Conservation (phyloP, 805 yeast species). For the Schwanniomyces vanrijiae region DNA sequence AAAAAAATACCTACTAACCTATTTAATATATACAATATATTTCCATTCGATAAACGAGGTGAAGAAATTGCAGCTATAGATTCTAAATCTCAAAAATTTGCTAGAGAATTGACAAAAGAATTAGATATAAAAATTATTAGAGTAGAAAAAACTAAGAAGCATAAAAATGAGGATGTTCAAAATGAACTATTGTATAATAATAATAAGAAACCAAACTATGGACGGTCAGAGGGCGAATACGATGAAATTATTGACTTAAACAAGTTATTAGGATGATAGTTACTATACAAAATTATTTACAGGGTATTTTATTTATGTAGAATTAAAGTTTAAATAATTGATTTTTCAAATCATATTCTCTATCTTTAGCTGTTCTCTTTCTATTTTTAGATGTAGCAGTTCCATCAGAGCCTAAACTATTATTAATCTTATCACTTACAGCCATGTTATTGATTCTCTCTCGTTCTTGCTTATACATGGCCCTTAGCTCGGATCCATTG, state of each 20-base stretch:
- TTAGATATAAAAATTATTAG: constrained; percentile 22
- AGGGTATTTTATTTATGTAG: not conserved
- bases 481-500: constrained; percentile 22
- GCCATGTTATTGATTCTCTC: constrained; percentile 26
- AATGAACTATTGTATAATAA: constrained; percentile 14
- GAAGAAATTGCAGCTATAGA: constrained; percentile 14
- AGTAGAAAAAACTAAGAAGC: constrained; percentile 6
- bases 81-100: constrained; percentile 8
- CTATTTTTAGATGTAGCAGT: constrained; percentile 34
- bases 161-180: not conserved
- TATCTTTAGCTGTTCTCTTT: constrained; percentile 44
- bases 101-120: constrained; percentile 20
- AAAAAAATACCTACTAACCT: constrained; percentile 23
- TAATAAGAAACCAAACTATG: constrained; percentile 18
- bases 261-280: constrained; percentile 5
- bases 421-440: constrained; percentile 27
- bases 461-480: constrained; percentile 26
- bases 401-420: constrained; percentile 41
- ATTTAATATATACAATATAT: constrained; percentile 29
- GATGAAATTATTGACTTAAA: constrained; percentile 26
- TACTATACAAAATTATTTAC: constrained; percentile 1
- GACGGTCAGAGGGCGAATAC: constrained; percentile 24
- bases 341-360: constrained; percentile 40
- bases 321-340: constrained; percentile 33
- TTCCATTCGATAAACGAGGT: constrained; percentile 14